Percentiles rank a stretch among this genome's conserved stretches.
Conservation (phyloP, 1,284 basidiomycete genomes). For the Puccinia horiana region DNA sequence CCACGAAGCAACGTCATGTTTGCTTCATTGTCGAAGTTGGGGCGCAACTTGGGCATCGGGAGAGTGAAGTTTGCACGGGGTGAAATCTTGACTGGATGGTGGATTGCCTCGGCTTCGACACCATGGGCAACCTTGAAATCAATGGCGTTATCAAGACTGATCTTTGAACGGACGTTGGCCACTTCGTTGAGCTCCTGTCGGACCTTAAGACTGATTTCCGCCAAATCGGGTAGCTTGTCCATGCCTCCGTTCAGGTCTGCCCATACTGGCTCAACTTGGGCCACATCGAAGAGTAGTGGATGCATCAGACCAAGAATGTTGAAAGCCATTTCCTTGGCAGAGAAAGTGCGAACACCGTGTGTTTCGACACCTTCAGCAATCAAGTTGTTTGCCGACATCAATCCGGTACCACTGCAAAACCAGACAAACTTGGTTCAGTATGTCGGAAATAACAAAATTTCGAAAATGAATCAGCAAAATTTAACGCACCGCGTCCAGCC, state of each 20-base stretch:
- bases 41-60: slow-evolving; percentile 76
- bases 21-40: slow-evolving; percentile 43
- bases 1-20: slow-evolving; percentile 65
- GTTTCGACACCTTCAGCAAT: slow-evolving; percentile 92
- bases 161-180: slow-evolving; percentile 86
- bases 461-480: background rate
- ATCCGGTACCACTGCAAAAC: slow-evolving; percentile 95
- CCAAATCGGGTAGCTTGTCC: slow-evolving; percentile 92
- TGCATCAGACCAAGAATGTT: slow-evolving; percentile 97
- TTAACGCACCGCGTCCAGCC: slow-evolving; percentile 66
- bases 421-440: slow-evolving; percentile 38
- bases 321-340: slow-evolving; percentile 99
- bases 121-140: slow-evolving; percentile 93
- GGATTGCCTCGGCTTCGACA: slow-evolving; percentile 83
- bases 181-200: slow-evolving; percentile 74
- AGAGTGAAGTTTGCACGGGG: slow-evolving; percentile 97
- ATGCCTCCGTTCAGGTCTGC: slow-evolving; percentile 95
- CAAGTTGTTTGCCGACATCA: slow-evolving; percentile 94
- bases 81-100: slow-evolving; percentile 88
- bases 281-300: slow-evolving; percentile 97
- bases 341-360: slow-evolving; percentile 94
- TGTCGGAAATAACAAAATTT: slow-evolving; percentile 43
- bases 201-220: slow-evolving; percentile 84
- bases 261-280: slow-evolving; percentile 99
- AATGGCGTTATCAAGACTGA: slow-evolving; percentile 87